phyloP scores from a whole-genome alignment of 75 land plant species.

The Picea glauca region DNA sequence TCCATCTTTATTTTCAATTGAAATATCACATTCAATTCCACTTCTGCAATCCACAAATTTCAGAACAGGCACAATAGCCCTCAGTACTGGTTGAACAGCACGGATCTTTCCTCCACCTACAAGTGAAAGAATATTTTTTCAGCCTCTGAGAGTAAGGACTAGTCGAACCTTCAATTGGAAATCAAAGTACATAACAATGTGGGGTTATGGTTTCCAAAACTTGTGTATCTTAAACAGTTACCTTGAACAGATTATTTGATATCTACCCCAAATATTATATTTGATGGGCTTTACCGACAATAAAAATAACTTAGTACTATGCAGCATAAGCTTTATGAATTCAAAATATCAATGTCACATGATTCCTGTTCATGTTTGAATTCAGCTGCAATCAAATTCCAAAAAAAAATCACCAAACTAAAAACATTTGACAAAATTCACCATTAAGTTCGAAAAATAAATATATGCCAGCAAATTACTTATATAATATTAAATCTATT shows the following conservation, averaged over 20 bases:
- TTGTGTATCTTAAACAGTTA: background rate
- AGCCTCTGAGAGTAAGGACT: background rate
- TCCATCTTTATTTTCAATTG: conserved; percentile 81
- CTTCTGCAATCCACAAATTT: conserved; percentile 57
- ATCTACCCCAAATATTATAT: background rate
- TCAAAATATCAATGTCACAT: background rate
- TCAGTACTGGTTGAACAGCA: conserved; percentile 37
- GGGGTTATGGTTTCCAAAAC: background rate
- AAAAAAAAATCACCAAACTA: no score
- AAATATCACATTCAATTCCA: conserved; percentile 77
- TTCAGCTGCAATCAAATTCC: no score
- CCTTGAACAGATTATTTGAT: background rate
- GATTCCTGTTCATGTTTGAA: no score
- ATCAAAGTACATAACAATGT: background rate
- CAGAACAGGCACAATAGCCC: conserved; percentile 73
- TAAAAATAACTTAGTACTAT: background rate
- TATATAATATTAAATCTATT: no score
- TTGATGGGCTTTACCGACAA: background rate
- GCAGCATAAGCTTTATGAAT: background rate
- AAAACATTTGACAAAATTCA: no score
- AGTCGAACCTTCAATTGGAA: background rate
- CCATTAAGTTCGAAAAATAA: no score
- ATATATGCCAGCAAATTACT: no score
- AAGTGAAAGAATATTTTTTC: background rate
- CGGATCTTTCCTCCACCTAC: conserved; percentile 31